Evolutionary conservation across 192 early-diverging fungal species (phyloP), one percentile per base, ranked within the genome.

Genomic region (Dispira simplex): DNA sequence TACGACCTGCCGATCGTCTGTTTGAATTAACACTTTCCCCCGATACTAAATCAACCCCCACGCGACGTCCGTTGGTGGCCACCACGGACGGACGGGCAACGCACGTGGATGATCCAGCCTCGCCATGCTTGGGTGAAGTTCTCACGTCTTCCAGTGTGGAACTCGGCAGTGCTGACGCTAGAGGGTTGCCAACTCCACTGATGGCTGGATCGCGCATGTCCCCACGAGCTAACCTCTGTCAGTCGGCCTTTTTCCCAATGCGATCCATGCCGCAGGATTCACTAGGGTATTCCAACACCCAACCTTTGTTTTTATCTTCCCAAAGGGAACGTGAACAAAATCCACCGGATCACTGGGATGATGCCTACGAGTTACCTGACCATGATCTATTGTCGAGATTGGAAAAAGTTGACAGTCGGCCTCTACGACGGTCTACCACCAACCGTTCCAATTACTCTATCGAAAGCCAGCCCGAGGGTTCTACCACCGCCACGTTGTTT

Each of bases 271-370:
- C 6, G 32, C 1, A 39, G 6, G 32, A 39, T 39, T 39, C 32
- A 4, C 6, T 6, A 39, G 32, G 6, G 32, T 39, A 39, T 39
- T 39, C 32, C 32, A 39, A 39, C 32, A 6, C 32, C 32, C 32
- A 39, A 6, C 6, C 32, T 6, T 6, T 39, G 32, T 39, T 6
- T 4, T 39, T 39, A 39, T 39, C 32, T 39, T 39, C 32, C 32
- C 32, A 39, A 39, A 39, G 32, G 32, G 32, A 39, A 39, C 32
- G 32, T 39, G 32, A 6, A 6, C 32, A 39, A 6, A 39, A 6
- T 39, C 32, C 32, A 39, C 32, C 32, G 1, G 59, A 62, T 39
- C 44, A 62, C 18, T 62, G 59, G 59, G 59, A 62, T 25, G 43
- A 44, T 45, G 59, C 44, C 25, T 62, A 62, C 43, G 59, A 62